Evolutionary conservation across 2,329 filamentous ascomycete species (phyloP), one percentile per base, ranked within the genome.

Genomic region (Aspergillus flavus): DNA sequence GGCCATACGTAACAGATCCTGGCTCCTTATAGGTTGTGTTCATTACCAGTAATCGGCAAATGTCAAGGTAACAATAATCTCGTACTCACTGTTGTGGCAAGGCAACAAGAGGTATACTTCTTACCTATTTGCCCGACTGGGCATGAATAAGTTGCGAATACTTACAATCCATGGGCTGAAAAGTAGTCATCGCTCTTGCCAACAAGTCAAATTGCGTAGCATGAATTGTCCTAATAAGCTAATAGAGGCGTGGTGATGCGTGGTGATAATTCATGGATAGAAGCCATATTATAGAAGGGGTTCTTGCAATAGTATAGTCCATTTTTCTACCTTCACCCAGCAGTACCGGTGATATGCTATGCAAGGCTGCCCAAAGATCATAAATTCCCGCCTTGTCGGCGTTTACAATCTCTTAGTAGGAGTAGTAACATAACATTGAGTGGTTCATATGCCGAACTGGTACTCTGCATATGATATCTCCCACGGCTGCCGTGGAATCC

Each of bases 21-120:
- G 0, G 6, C 16, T 41, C 7, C 1, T 4, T 6, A 41, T 7
- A 4, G 7, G 3, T n/a, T 41, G 19, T 5, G 39, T 3, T 3
- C 7, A 41, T 39, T 19, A 6, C 14, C 6, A 14, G 11, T 3
- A 36, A 12, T 36, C 34, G 14, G 0, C 14, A 36, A 3, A 14
- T 36, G 1, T 14, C 6, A n/a, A 9, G 16, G 6, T 41, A 41
- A 41, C 6, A 39, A 1, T n/a, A 41, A 9, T 10, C 10, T 41
- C 7, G 6, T 4, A 16, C 7, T 41, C 16, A 6, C 1, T n/a
- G 7, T 1, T 7, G 6, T 41, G 2, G 6, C 32, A 36, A 41
- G 19, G 39, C 7, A 6, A n/a, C 7, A 41, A 10, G 3, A 1
- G 39, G 16, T n/a, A 16, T 41, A 41, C 39, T n/a, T n/a, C 7